Base-by-base conservation (phyloP, 2,329 filamentous ascomycete species). In the Fusarium burgessii region DNA sequence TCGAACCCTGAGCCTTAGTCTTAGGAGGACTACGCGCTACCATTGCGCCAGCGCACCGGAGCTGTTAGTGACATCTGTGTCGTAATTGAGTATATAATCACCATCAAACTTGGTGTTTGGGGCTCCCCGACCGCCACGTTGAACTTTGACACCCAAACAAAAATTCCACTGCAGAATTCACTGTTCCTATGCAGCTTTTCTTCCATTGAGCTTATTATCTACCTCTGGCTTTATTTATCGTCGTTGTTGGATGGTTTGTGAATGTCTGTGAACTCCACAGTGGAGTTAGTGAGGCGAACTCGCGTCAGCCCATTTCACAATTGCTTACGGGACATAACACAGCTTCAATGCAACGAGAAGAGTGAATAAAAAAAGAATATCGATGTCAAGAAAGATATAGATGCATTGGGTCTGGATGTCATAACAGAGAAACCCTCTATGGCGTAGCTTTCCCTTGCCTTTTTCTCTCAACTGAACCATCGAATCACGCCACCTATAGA, bases 1-100 rank as follows among this genome's bases (percentile, higher is more conserved):
- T 80, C 79, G 79, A 80, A 80, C 79, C 79, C 79, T 79, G 78
- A 80, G 75, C 79, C 79, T 80, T 78, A 80, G 79, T 79, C 79
- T 80, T 80, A 80, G 79, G 78, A 80, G 78, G 78, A 79, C 78
- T 80, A 77, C 77, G 77, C 78, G 78, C 78, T 80, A 80, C 78
- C 78, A 80, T 80, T 80, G 78, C 78, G 78, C 78, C 78, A 80
- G 78, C 77, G 74, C 76, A 79, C 78, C 63, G 47, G 42, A 51
- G 27, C 47, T 59, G 15, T 59, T 32, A 12, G 25, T 18, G 33
- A 5, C n/a, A 5, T 5, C 7, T 7, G 7, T 20, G 23, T 41
- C 14, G 23, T 52, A 52, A 40, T 10, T 27, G 3, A 4, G 17
- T 27, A 59, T 59, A 25, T 32, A 11, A 25, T 32, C 15, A 29